Base-by-base conservation (phyloP, 106 monocot genomes). In the Dendrobium officinale region DNA sequence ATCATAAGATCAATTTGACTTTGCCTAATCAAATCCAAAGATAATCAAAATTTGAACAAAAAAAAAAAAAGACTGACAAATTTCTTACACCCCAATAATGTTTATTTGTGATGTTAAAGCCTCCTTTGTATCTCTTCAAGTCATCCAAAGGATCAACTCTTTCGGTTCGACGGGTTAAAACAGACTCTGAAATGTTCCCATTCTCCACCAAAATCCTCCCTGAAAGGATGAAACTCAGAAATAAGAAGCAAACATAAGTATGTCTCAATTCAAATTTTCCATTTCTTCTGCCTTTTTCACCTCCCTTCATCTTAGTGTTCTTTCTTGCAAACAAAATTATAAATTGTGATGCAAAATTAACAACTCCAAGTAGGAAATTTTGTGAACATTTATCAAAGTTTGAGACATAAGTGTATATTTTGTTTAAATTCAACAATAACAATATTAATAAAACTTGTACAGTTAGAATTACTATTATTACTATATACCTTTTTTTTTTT, bases 41-140 rank as follows among this genome's bases (percentile, higher is more conserved):
- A 15, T 11, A 42, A 24, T 76, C 49, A 76, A 76, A 76, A 27
- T 27, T 5, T 49, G 24, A 76, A 42, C 17, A 51, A 42, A 42
- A 49, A 42, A 42, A 49, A 49, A 49, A 4, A 51, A 51, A 51
- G 10, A 51, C 13, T 13, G 10, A 49, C 43, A 74, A 42, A 67
- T 22, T 61, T 76, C 87, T 88, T 92, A 97, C 96, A 94, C 93
- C 94, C 96, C 96, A 97, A 77, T 97, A 97, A 80, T 97, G 93
- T 80, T 92, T 92, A 86, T 94, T 85, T 58, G 94, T 94, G 74
- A 97, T 89, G 81, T 97, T 89, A 70, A 85, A 94, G 19, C 96
- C 96, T 59, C 92, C 96, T 84, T 56, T 89, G 64, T 97, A 97
- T 83, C 90, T 94, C 80, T 77, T 85, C 51, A 97, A 85, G 49